Percentiles rank a stretch among this genome's conserved stretches.
These are phyloP conservation scores for Saturnispora saitoi DNA, from an alignment of 805 yeast genomes.

Conservation along the genomic window DNA sequence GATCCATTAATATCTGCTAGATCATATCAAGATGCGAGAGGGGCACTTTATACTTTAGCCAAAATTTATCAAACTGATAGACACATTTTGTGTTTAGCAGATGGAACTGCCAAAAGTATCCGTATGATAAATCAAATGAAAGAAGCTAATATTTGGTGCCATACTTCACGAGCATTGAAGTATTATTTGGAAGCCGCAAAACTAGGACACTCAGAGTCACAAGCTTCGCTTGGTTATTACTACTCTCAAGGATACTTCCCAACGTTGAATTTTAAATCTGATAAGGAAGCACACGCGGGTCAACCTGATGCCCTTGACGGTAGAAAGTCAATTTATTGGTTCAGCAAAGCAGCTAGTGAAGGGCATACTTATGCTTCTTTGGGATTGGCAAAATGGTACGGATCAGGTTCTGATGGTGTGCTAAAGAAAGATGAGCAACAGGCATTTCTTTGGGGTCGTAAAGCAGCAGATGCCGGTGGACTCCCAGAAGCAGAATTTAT, in stretches of 20 bases:
- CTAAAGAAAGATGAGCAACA: slow-evolving; percentile 49
- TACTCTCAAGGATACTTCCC: slow-evolving; percentile 56
- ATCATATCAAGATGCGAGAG: slow-evolving; percentile 28
- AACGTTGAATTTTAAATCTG: slow-evolving; percentile 26
- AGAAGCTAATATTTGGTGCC: slow-evolving; percentile 24
- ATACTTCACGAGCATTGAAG: slow-evolving; percentile 37
- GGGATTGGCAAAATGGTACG: slow-evolving; percentile 70
- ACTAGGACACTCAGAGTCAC: slow-evolving; percentile 56
- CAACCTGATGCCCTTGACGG: slow-evolving; percentile 37
- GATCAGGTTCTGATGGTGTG: slow-evolving; percentile 51
- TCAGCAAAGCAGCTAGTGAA: slow-evolving; percentile 54
- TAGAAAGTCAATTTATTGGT: slow-evolving; percentile 62
- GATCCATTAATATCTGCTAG: slow-evolving; percentile 29
- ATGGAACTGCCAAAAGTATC: slow-evolving; percentile 22
- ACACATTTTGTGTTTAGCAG: slow-evolving; percentile 21
- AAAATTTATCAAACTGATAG: slow-evolving; percentile 30
- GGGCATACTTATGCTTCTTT: slow-evolving; percentile 63
- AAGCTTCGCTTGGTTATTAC: slow-evolving; percentile 60
- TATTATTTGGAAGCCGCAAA: slow-evolving; percentile 53
- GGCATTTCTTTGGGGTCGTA: slow-evolving; percentile 59
- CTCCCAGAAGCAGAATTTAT: slow-evolving; percentile 60
- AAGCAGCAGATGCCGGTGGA: slow-evolving; percentile 50
- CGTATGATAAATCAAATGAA: slow-evolving; percentile 30
- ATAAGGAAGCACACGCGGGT: slow-evolving; percentile 22
- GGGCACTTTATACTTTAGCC: slow-evolving; percentile 29